Base-by-base conservation (phyloP, 768 basidiomycete species). In the Gymnopilus junonius region DNA sequence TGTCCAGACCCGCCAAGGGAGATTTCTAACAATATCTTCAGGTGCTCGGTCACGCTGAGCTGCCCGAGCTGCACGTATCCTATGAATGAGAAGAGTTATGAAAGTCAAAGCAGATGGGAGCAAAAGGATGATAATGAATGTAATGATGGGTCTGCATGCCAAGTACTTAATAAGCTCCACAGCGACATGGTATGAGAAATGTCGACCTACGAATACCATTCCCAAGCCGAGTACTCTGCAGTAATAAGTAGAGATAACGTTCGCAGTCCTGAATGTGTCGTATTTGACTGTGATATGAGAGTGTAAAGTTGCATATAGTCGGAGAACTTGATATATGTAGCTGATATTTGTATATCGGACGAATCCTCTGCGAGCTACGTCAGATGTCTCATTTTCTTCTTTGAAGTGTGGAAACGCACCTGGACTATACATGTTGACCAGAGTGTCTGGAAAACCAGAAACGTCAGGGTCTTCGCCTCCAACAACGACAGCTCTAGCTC, bases 361-460 rank as follows among this genome's bases (percentile, higher is more conserved):
- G 95, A 86, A 71, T 97, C 95, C 70, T 87, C 95, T 93, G 72
- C 29, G 60, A 56, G 17, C 43, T 7, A 64, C 23, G 43, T 42
- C 62, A 50, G 55, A 55, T 55, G 48, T 59, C 50, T 63, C 61
- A 54, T 59, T 32, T 61, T 35, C 40, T 50, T n/a, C n/a, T 48
- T 10, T 48, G 40, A 27, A 57, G 43, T 8, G 29, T 25, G 35
- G 48, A 71, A 62, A 71, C 83, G 57, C 53, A 92, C 95, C 91
- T 76, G 92, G 92, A 74, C 91, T 93, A 77, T 92, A 97, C 93
- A 97, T 96, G 69, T 92, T 94, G 56, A 95, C 84, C 64, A 97
- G 81, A 27, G 86, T 82, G 71, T 95, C 90, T 35, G 94, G 86
- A 65, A 84, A 83, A 7, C 88, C 92, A 35, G 82, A 84, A 61